Evolutionary conservation across 495 filamentous ascomycete genomes (phyloP), one percentile per base, ranked within the genome.

Genomic region (Talaromyces stipitatus): DNA sequence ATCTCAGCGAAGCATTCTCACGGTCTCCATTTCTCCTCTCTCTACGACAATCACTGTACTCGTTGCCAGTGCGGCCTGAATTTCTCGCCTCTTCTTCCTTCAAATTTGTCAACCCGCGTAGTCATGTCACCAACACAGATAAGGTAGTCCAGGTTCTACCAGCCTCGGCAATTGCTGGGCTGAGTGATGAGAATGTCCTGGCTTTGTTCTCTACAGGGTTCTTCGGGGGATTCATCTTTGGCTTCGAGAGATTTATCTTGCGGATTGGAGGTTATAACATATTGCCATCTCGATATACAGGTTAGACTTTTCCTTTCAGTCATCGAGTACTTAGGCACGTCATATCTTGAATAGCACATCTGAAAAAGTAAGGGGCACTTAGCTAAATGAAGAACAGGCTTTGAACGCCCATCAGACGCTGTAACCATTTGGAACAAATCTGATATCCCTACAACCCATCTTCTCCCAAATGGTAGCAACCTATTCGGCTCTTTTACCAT

Each of bases 191-290:
- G 47, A 50, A 58, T 48, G 56, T 60, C 1, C 51, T 64, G 3
- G 41, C 60, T 0, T 54, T 58, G 18, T 64, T 64, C 28, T 60
- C 57, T 2, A 29, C 14, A 24, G 60, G 62, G 18, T 62, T 64
- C 18, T 64, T 64, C 48, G 54, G 57, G 5, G 60, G 62, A 0
- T 58, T 60, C 50, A 43, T 64, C 1, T 64, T 64, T 54, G 58
- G 50, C 3, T 46, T 56, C 24, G 62, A 62, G 53, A 58, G 60
- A 28, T 22, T 41, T 27, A n/a, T 60, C 18, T 43, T 64, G 28
- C 22, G 28, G 6, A 33, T 46, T 28, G 62, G 57, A 4, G 60
- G 57, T 4, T 57, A 47, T 14, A 60, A 46, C 8, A 8, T 64
- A 3, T 43, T 64, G 14, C 58, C 62, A n/a, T 54, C 33, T 6